Conservation (phyloP, 169 alveolate species). For the Perkinsus chesapeaki region DNA sequence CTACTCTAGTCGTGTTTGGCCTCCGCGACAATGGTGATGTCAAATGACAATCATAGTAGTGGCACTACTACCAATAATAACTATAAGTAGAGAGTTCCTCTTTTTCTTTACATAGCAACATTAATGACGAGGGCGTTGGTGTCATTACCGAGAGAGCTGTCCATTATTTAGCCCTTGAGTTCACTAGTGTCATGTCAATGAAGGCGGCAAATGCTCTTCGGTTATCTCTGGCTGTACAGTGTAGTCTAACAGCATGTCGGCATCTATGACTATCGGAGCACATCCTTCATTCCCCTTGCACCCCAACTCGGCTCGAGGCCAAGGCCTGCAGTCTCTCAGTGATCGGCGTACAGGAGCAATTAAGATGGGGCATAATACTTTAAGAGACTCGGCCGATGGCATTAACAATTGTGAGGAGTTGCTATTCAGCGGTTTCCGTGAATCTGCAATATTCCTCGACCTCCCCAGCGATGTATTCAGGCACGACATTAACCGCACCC, state of each 20-base stretch:
- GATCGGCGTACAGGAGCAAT: too few species aligned
- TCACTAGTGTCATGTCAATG: neutral
- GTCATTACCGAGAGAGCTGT: slow-evolving; percentile 1
- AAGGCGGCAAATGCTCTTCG: too few species aligned
- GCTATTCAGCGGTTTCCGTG: too few species aligned
- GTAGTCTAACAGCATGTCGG: too few species aligned
- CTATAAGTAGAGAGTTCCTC: neutral
- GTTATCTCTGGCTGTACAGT: too few species aligned
- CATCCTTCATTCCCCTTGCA: neutral
- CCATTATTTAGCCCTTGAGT: neutral
- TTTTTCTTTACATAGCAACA: neutral
- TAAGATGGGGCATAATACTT: neutral
- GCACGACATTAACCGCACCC: neutral
- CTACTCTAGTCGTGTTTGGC: neutral
- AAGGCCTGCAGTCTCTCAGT: too few species aligned
- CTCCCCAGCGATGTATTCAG: neutral
- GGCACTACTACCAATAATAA: neutral
- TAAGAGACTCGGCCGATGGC: neutral
- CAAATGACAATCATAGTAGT: too few species aligned
- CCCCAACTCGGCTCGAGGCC: too few species aligned
- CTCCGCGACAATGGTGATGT: neutral
- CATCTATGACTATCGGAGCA: neutral
- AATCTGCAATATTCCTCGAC: too few species aligned
- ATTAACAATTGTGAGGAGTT: neutral
- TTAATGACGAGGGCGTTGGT: neutral